Evolutionary conservation across 352 stramenopile species (phyloP), one percentile per base, ranked within the genome.

Genomic region (Blastocystis sp.): DNA sequence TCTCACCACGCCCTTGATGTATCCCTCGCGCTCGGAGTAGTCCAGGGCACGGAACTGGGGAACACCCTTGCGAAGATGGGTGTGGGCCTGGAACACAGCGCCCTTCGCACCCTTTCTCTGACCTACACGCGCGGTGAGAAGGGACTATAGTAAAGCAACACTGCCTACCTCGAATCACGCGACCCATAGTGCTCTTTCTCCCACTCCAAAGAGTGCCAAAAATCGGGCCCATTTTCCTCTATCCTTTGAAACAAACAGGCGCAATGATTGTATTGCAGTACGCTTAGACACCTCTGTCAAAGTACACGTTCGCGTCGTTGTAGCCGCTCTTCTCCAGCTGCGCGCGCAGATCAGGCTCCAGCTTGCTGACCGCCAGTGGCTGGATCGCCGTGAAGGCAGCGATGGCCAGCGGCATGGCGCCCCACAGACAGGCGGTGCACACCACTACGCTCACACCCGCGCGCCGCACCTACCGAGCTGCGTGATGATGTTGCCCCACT

Each of bases 331-430:
- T 43, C 38, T 60, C 23, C 21, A 77, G 41, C 19, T 53, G 10
- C 38, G 53, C 38, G 38, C 60, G 66, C 43, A 77, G 66, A 34
- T 77, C 66, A 60, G 66, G 66, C 38, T 77, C 66, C 66, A 77
- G 52, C 41, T 77, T 77, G 34, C 34, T 59, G 0, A 77, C 66
- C 53, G 66, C 66, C 43, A 77, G 41, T 60, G 66, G 66, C 66
- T 77, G 66, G 2, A 34, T 53, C 53, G 66, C 34, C 48, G 92
- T 92, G 90, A 95, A 95, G 17, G 94, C 86, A 45, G 92, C 92
- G 88, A 92, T 94, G 90, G 91, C 93, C 2, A 93, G 89, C 67
- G 92, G 92, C 88, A 92, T 93, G 17, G 92, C 94, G 84, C 94
- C 91, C 86, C 90, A 91, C 52, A 95, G 86, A 86, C 92, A 94